phyloP scores from a whole-genome alignment of 345 rosid species.

The Lepidium africanum region DNA sequence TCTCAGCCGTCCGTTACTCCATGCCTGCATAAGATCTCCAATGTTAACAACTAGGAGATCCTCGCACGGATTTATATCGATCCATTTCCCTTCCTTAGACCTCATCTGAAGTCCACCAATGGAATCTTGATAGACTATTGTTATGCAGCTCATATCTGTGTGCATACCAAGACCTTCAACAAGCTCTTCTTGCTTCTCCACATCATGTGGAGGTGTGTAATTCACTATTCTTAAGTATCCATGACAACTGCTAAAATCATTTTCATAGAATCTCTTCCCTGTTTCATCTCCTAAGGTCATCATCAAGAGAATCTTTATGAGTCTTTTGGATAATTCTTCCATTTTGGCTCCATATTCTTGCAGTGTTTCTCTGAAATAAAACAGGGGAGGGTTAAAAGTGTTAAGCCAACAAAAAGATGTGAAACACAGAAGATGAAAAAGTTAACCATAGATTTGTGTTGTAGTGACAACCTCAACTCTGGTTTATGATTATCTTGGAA shows the following conservation, averaged over 20 bases:
- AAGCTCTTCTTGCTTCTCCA: constrained; percentile 34
- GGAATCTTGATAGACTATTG: constrained; percentile 61
- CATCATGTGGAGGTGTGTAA: constrained; percentile 44
- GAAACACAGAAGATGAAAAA: not conserved
- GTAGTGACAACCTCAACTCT: constrained; percentile 38
- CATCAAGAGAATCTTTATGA: constrained; percentile 38
- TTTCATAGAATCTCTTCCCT: constrained; percentile 29
- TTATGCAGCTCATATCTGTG: constrained; percentile 82
- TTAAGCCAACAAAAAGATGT: not conserved
- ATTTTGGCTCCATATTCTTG: constrained; percentile 56
- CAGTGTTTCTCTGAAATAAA: constrained; percentile 36
- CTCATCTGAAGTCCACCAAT: constrained; percentile 73
- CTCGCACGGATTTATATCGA: constrained; percentile 40
- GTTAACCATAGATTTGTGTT: not conserved
- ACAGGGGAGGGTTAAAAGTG: not conserved
- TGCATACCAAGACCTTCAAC: constrained; percentile 78
- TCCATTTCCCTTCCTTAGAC: constrained; percentile 53
- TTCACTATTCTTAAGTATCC: constrained; percentile 61
- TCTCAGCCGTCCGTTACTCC: constrained; percentile 66
- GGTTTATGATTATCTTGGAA: constrained; percentile 34
- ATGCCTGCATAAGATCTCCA: constrained; percentile 75
- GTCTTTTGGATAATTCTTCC: constrained; percentile 46
- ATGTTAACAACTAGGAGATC: constrained; percentile 51
- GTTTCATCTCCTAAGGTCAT: constrained; percentile 36
- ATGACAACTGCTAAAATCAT: constrained; percentile 50